A percentile compares a stretch with the other conserved stretches of the same genome.
Evolutionary conservation across 345 rosid genomes (phyloP).

Genomic region (Gynandropsis gynandra): DNA sequence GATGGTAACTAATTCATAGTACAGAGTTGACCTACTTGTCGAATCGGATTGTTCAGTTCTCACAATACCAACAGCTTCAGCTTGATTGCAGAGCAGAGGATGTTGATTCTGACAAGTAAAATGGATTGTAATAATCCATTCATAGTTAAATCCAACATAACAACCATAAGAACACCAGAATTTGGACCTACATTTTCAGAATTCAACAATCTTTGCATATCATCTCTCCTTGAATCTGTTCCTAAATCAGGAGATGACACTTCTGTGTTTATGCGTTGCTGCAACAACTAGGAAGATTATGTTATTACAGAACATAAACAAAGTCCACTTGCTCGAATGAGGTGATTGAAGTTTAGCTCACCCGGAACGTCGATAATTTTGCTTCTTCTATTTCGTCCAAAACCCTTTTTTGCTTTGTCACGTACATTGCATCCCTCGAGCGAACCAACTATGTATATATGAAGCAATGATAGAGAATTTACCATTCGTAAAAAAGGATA

Average conservation of each 20-base stretch:
- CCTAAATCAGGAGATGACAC: constrained; percentile 23
- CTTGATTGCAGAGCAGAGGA: constrained; percentile 22
- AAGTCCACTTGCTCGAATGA: constrained; percentile 7
- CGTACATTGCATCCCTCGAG: constrained; percentile 48
- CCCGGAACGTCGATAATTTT: constrained; percentile 45
- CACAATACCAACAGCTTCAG: constrained; percentile 30
- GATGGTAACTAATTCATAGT: too few species aligned
- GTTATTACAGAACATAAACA: constrained; percentile 5
- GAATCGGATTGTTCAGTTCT: constrained; percentile 29
- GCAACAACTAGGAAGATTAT: constrained; percentile 12
- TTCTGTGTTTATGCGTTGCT: constrained; percentile 22
- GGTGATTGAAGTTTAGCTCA: constrained; percentile 23
- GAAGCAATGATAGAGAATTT: constrained; percentile 18
- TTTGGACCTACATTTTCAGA: constrained; percentile 22
- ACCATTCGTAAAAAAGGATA: constrained; percentile 2
- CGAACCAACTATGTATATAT: constrained; percentile 54
- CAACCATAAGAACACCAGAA: constrained; percentile 17
- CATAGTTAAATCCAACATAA: constrained; percentile 1
- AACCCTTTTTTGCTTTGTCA: constrained; percentile 41
- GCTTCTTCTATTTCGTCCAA: constrained; percentile 52
- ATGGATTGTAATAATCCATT: not conserved
- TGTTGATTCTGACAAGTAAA: constrained; percentile 19
- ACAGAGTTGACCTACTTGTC: constrained; percentile 32
- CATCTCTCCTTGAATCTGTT: constrained; percentile 18
- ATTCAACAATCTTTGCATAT: not conserved